Conservation (phyloP, 2,329 filamentous ascomycete genomes). For the Tolypocladium tropicale region DNA sequence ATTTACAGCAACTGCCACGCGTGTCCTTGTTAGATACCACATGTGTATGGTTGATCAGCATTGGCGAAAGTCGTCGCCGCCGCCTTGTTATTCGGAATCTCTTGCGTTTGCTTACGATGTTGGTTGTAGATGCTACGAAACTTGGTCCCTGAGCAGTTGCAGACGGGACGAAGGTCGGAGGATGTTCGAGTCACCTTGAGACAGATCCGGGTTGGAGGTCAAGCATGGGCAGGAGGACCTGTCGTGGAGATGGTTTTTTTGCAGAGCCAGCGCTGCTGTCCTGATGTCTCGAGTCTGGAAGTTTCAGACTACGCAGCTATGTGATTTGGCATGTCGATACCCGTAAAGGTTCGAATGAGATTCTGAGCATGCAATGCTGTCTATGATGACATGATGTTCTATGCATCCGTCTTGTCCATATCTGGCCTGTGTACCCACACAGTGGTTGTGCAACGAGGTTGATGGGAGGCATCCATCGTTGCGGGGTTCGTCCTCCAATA, state of each 20-base stretch:
- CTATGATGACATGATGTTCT: not conserved
- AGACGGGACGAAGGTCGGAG: not conserved
- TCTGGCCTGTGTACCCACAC: not conserved
- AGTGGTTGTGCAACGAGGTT: not conserved
- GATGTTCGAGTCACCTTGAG: not conserved
- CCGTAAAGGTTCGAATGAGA: not conserved
- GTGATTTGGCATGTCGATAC: not conserved
- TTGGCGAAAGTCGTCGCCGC: not conserved
- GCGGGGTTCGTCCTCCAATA: not conserved
- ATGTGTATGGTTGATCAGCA: constrained; percentile 7
- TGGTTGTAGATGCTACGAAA: not conserved
- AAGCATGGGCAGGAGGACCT: not conserved
- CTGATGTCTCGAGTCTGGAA: not conserved
- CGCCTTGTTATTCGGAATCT: not conserved
- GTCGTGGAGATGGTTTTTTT: not conserved
- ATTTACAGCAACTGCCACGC: constrained; percentile 3
- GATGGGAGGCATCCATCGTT: not conserved
- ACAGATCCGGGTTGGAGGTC: too few species aligned
- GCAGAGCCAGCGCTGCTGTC: not conserved
- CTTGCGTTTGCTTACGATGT: not conserved
- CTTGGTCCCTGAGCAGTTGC: not conserved
- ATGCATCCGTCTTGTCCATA: not conserved
- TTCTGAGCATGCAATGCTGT: not conserved
- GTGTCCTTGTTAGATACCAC: constrained; percentile 16
- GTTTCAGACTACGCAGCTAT: not conserved